These are phyloP conservation scores for Chaetomium cochliodes DNA, from an alignment of 495 filamentous ascomycete genomes.

Conservation along the genomic window DNA sequence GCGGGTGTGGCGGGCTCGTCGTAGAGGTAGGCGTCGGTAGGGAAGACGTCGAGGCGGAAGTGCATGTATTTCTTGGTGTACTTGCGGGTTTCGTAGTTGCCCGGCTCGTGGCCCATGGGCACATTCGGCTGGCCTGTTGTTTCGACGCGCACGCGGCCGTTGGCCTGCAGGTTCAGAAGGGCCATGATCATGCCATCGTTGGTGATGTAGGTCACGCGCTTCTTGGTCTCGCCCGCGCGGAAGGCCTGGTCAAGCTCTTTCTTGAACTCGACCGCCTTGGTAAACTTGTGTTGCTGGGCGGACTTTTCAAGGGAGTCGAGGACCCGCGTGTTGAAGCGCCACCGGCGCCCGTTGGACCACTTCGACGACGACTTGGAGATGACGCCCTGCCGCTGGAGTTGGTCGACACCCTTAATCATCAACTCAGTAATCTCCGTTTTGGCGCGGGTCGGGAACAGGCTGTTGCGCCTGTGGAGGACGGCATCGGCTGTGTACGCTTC, in stretches of 20 bases:
- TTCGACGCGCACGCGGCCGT: conserved; percentile 55
- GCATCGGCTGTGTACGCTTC: conserved; percentile 37
- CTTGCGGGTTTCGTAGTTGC: conserved; percentile 65
- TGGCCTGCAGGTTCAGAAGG: conserved; percentile 64
- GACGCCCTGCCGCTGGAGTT: conserved; percentile 58
- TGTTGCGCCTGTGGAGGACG: conserved; percentile 41
- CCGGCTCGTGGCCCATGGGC: conserved; percentile 71
- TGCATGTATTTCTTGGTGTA: conserved; percentile 63
- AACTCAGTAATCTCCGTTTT: conserved; percentile 43
- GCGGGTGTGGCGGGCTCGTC: conserved; percentile 48
- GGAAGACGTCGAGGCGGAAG: conserved; percentile 61
- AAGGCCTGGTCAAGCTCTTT: conserved; percentile 56
- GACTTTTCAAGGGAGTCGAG: conserved; percentile 49
- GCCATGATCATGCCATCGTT: conserved; percentile 69
- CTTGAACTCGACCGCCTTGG: conserved; percentile 60
- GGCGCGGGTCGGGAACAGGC: conserved; percentile 31
- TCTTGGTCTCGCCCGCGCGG: conserved; percentile 35
- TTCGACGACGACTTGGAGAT: conserved; percentile 57
- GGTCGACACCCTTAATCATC: conserved; percentile 55
- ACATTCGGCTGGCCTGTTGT: conserved; percentile 60
- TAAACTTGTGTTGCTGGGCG: conserved; percentile 46
- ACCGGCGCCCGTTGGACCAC: conserved; percentile 55
- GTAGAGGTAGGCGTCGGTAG: conserved; percentile 58
- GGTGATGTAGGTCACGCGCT: conserved; percentile 45
- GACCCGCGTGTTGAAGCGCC: conserved; percentile 59